Base-by-base conservation (phyloP, 2,329 filamentous ascomycete genomes). In the Fusarium oxysporum region DNA sequence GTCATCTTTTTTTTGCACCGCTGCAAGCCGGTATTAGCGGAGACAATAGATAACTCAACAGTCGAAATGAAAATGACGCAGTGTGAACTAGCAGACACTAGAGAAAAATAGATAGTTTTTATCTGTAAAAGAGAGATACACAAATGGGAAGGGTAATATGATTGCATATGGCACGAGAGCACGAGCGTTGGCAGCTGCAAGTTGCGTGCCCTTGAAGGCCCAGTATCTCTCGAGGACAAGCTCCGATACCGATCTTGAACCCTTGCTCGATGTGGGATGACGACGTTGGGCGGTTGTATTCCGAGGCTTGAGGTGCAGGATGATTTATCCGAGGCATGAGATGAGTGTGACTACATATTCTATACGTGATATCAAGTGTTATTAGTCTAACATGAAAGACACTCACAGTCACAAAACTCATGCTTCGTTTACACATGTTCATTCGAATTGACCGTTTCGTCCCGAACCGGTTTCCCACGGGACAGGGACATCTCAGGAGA, bases 11-110 rank as follows among this genome's bases (percentile, higher is more conserved):
- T 48, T 64, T 71, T 72, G 68, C 68, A 64, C 69, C 70, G 73
- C 43, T 62, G 62, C 68, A 76, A 77, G 69, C 74, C 75, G 75
- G 62, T 68, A 45, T 47, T 47, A 56, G 69, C 51, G 70, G 38
- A 63, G 51, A 63, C 60, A 28, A 67, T 30, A 50, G 40, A 62
- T 51, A 59, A 32, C 35, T 38, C 19, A 45, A 48, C 43, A 30
- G 32, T 71, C 58, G 43, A 77, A 77, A 77, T 73, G 67, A 77
- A 77, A 77, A 77, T 77, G 70, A 77, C 75, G 75, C 75, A 77
- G 71, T 19, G 23, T 55, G 48, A 68, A 73, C 66, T 68, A 75
- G 69, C 62, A 57, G 62, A 60, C 60, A 70, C 75, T 67, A 76
- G 47, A 62, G 63, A 61, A 72, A 69, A 68, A 25, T 37, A 48